These are phyloP conservation scores for Oryza meyeriana DNA, from an alignment of 176 grass and related monocot genomes.

Conservation along the genomic window DNA sequence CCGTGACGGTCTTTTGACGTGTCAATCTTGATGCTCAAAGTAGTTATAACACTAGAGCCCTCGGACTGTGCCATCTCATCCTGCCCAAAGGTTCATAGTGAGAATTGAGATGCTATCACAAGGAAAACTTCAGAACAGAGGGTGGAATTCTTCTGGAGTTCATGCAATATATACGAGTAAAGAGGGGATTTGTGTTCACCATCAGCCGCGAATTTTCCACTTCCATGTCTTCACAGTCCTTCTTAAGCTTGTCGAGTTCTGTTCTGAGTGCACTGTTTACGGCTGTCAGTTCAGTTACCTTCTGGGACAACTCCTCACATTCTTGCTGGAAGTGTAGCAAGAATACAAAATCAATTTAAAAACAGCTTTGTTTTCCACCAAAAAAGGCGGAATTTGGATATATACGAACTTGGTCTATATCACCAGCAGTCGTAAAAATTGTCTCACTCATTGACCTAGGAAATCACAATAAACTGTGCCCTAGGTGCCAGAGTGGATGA, in stretches of 20 bases:
- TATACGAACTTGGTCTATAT: neutral
- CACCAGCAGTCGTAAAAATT: neutral
- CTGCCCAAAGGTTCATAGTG: conserved; percentile 3
- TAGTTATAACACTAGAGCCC: conserved; percentile 21
- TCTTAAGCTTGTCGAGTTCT: conserved; percentile 61
- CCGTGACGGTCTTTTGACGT: conserved; percentile 13
- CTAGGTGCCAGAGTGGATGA: neutral
- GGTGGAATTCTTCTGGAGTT: neutral
- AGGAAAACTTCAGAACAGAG: neutral
- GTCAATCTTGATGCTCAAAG: conserved; percentile 37
- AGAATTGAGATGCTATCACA: neutral
- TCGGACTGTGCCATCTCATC: conserved; percentile 33
- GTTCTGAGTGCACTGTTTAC: conserved; percentile 35
- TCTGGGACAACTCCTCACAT: conserved; percentile 65
- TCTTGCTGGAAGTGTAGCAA: conserved; percentile 57
- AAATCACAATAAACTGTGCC: neutral
- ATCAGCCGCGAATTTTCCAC: conserved; percentile 49
- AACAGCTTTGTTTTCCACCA: neutral
- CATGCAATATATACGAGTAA: neutral
- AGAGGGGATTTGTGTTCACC: conserved; percentile 27
- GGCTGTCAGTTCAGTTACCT: conserved; percentile 44
- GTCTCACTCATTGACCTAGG: neutral
- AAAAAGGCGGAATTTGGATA: neutral
- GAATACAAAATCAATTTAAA: conserved; percentile 6
- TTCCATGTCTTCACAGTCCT: conserved; percentile 52